These are phyloP conservation scores for Bruguiera gymnorhiza DNA, from an alignment of 345 rosid species.

Conservation along the genomic window DNA sequence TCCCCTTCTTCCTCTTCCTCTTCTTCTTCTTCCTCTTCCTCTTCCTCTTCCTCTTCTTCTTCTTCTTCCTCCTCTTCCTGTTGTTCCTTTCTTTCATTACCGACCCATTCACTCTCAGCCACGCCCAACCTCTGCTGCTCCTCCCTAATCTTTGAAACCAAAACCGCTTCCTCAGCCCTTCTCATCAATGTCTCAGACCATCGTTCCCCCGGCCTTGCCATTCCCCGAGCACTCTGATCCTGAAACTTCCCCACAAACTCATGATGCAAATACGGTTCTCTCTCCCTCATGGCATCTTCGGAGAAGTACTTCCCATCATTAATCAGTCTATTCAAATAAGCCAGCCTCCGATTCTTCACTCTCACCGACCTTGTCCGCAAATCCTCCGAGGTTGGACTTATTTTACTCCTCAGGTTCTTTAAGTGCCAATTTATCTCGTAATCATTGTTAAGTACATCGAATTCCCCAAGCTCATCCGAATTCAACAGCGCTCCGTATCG, in stretches of 20 bases:
- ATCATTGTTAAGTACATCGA: constrained; percentile 56
- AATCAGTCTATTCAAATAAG: constrained; percentile 62
- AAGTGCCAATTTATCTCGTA: constrained; percentile 87
- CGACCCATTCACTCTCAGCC: constrained; percentile 78
- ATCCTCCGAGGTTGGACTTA: constrained; percentile 65
- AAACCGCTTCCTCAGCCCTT: constrained; percentile 70
- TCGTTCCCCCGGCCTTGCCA: constrained; percentile 94
- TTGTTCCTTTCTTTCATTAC: constrained; percentile 42
- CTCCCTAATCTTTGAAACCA: constrained; percentile 74
- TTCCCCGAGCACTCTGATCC: constrained; percentile 64
- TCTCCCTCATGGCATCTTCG: constrained; percentile 95
- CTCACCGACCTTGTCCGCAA: constrained; percentile 55
- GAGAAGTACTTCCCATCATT: constrained; percentile 75
- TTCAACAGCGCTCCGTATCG: constrained; percentile 68
- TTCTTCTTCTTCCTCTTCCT: constrained; percentile 32
- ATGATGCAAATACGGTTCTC: constrained; percentile 92
- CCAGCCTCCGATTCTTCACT: constrained; percentile 81
- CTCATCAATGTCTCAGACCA: constrained; percentile 96
- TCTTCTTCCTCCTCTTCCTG: constrained; percentile 46
- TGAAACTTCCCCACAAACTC: constrained; percentile 96
- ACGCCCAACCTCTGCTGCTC: constrained; percentile 90
- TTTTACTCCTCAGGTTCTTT: constrained; percentile 59
- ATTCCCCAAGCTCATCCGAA: constrained; percentile 59
- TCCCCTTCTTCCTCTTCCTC: constrained; percentile 34
- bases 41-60: constrained; percentile 47